Base-by-base conservation (phyloP, 208 protist species). In the Wallacemonas sp. region DNA sequence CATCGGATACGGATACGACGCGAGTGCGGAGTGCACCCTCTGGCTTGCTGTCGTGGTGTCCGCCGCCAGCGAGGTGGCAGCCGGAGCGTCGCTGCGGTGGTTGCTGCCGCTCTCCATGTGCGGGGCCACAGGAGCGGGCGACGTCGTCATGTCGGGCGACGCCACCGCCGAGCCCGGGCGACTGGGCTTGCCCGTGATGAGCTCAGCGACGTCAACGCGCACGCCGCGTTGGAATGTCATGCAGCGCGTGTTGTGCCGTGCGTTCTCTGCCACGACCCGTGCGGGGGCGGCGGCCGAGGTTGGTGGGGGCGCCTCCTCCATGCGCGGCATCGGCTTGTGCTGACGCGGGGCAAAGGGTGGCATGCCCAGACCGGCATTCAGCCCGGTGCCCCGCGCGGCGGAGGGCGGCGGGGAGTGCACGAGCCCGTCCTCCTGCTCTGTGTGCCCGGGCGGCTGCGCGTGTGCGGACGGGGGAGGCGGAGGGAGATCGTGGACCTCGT, bases 151-250 rank as follows among this genome's bases (percentile, higher is more conserved):
- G n/a, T n/a, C n/a, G n/a, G n/a, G n/a, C n/a, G n/a, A n/a, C n/a
- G n/a, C n/a, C n/a, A n/a, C n/a, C n/a, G 52, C 52, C 0, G 52
- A 59, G 26, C 12, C n/a, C n/a, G 52, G 52, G 12, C 52, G 52
- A 22, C 52, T 59, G 4, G 52, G 14, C 52, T 59, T 59, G 31
- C 52, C 52, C 4, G 52, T 59, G 52, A 59, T 25, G 52, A 59
- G 52, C 31, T 59, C 52, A 0, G 52, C 52, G 12, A 59, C 52
- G 20, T 59, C 52, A 14, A 59, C 52, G 29, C 52, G 52, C 10
- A 20, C 29, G 20, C 52, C 52, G 3, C 32, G 12, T 29, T 59
- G 26, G 52, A 59, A 59, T 2, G 31, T 18, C 52, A 59, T 59
- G 31, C 18, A 33, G 32, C 52, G 52, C 3, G 11, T 29, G n/a